Percentiles rank a stretch among this genome's conserved stretches.
These are phyloP conservation scores for Exserohilum rostratum DNA, from an alignment of 2,329 filamentous ascomycete genomes.

Conservation along the genomic window DNA sequence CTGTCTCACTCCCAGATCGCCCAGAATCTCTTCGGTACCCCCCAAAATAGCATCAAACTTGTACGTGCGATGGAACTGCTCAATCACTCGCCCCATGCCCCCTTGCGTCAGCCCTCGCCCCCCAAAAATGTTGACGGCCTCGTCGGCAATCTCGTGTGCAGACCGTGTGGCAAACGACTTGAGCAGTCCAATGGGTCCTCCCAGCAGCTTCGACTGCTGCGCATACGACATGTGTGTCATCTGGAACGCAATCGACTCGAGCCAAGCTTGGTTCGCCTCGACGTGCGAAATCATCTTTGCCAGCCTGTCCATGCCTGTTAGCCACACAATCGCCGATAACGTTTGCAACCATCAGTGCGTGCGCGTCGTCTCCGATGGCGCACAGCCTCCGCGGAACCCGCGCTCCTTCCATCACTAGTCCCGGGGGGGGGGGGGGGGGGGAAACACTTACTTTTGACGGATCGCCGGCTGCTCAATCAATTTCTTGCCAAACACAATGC, in stretches of 20 bases:
- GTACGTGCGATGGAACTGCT: conserved; percentile 84
- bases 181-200: conserved; percentile 80
- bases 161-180: conserved; percentile 79
- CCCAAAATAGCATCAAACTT: conserved; percentile 73
- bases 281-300: conserved; percentile 85
- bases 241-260: conserved; percentile 83
- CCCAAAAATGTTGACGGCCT: conserved; percentile 84
- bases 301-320: conserved; percentile 56
- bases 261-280: conserved; percentile 84
- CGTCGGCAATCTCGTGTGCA: conserved; percentile 82
- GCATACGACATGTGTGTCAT: conserved; percentile 86
- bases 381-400: not conserved
- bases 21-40: conserved; percentile 82
- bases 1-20: conserved; percentile 80
- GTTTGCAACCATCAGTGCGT: too few species aligned
- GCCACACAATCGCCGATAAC: not conserved
- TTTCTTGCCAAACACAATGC: conserved; percentile 81
- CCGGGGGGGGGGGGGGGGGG: too few species aligned
- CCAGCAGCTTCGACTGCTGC: conserved; percentile 75
- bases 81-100: conserved; percentile 82
- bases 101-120: conserved; percentile 79
- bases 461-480: conserved; percentile 85
- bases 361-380: not conserved
- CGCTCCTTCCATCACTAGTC: too few species aligned
- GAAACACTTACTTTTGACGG: conserved; percentile 71